Base-by-base conservation (phyloP, 768 basidiomycete genomes). In the Termitomyces sp. region DNA sequence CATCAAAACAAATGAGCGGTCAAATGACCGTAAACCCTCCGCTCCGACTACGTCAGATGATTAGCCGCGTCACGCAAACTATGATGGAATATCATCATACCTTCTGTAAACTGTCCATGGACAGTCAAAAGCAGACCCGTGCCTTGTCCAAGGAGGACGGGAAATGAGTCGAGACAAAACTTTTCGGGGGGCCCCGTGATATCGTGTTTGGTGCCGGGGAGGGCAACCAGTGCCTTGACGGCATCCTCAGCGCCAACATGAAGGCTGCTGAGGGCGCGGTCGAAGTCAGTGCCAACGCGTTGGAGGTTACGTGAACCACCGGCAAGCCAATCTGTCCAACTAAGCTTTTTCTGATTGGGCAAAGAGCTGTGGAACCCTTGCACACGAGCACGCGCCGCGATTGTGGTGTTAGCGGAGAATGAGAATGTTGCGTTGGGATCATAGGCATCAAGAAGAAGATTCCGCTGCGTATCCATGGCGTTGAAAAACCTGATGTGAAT, bases 31-130 rank as follows among this genome's bases (percentile, higher is more conserved):
- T 24, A 93, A 74, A 11, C 94, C 94, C 54, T 84, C 83, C 9
- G 84, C 60, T 8, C 63, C 70, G 41, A 71, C 77, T 79, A 47
- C 46, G 26, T 54, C 44, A 58, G 54, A 55, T 49, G 56, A 62
- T 40, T 26, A 60, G 45, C n/a, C 30, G 38, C 38, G 49, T 56
- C 52, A 57, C 16, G 43, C n/a, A 8, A n/a, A 5, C 24, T 28
- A 9, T n/a, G 48, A 41, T 50, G 33, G 22, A 10, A 40, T n/a
- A 41, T 41, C 9, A 13, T 44, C 41, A 24, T 65, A 95, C 96
- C 79, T 80, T 98, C 96, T 52, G 81, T 80, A 67, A 96, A 96
- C 69, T 98, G 87, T 3, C 95, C 95, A 68, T 97, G 93, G 18
- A 98, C 77, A 46, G 82, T 84, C 59, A 90, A 74, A 54, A 92